Base-by-base conservation (phyloP, 148 eudicot genomes). In the Rhododendron griersonianum region DNA sequence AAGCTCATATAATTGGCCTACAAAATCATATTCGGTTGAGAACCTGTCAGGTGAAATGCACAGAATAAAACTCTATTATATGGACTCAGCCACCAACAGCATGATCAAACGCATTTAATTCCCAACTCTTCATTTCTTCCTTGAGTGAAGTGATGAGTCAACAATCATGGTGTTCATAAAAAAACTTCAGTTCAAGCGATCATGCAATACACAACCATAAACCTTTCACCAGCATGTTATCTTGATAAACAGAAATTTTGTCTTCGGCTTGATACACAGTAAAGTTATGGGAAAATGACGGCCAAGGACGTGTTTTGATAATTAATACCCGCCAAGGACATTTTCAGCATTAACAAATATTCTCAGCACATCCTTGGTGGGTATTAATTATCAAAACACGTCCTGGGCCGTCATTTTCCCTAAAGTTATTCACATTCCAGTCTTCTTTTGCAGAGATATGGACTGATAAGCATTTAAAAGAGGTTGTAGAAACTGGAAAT, bases 1-100 rank as follows among this genome's bases (percentile, higher is more conserved):
- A 79, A 97, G 99, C 91, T 97, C 99, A 88, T 92, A 95, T 44
- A 96, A 93, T 91, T 91, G 91, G 83, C 97, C 99, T 96, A 84
- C 84, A 87, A 37, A 83, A 35, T 15, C 37, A 48, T 73, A 50
- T 77, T 78, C 14, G 1, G 25, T 48, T 33, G 48, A 6, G 21
- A 83, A 37, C 30, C 9, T 23, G 47, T 53, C 35, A 73, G 61
- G 65, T 79, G 23, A 80, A 78, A 76, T 33, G 78, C 78, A 37
- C 47, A 75, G 18, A 75, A 77, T 44, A 77, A 41, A 39, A 3
- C 35, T 67, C 35, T 11, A 67, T 28, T 28, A 67, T 35, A 28
- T 5, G 74, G 74, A 67, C 74, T 28, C 15, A 3, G 15, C 74
- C 28, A 25, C 35, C 8, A 23, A 59, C 67, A 59, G 67, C 67